phyloP scores from a whole-genome alignment of 2,329 filamentous ascomycete species.

The Huntiella abstrusa region DNA sequence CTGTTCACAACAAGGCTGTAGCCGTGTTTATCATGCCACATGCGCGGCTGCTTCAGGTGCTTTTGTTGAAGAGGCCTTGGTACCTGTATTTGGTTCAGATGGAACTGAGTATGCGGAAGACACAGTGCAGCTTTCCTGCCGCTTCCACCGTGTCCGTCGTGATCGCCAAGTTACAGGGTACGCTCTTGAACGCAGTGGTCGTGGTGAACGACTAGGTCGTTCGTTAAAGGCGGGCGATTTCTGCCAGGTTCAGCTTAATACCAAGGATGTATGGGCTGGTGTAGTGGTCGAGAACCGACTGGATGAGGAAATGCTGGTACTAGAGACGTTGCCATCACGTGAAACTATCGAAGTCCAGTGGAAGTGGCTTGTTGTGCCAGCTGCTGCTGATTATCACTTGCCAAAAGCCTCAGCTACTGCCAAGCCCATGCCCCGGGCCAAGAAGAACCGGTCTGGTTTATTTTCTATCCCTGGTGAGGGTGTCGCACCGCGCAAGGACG shows the following conservation, averaged over 20 bases:
- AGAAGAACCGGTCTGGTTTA: conserved; percentile 38
- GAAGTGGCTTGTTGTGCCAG: conserved; percentile 63
- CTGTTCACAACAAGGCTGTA: conserved; percentile 87
- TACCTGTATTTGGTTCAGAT: conserved; percentile 76
- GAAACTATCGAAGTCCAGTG: conserved; percentile 63
- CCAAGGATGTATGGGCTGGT: conserved; percentile 79
- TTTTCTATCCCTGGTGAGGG: conserved; percentile 44
- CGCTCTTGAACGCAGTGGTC: conserved; percentile 48
- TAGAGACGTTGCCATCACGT: conserved; percentile 71
- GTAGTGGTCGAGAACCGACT: conserved; percentile 66
- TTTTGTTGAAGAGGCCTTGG: conserved; percentile 69
- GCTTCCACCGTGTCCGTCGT: conserved; percentile 79
- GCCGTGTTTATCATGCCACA: conserved; percentile 82
- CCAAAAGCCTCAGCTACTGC: conserved; percentile 59
- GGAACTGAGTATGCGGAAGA: conserved; percentile 83
- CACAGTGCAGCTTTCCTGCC: conserved; percentile 83
- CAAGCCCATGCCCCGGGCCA: conserved; percentile 46
- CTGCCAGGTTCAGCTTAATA: conserved; percentile 70
- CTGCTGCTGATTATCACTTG: conserved; percentile 49
- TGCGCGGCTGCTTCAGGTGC: conserved; percentile 86
- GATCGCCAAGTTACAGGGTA: conserved; percentile 55
- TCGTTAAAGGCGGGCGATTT: conserved; percentile 54
- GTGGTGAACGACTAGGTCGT: conserved; percentile 48
- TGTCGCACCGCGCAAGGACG: conserved; percentile 45
- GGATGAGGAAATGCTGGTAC: conserved; percentile 54